Conservation (phyloP, 106 monocot genomes). For the Acanthochlamys bracteata region DNA sequence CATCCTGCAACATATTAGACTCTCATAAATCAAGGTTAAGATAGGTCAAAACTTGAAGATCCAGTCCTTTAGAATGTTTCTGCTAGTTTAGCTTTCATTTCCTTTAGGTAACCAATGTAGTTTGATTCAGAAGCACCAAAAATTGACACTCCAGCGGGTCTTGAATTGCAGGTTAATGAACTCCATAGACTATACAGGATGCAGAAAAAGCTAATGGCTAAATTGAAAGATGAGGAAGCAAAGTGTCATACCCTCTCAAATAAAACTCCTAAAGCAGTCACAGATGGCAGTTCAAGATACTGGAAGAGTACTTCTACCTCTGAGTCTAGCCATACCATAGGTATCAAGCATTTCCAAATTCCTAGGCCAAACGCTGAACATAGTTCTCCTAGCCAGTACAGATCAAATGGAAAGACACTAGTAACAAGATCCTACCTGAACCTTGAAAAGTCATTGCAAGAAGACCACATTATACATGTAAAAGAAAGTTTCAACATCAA, state of each 20-base stretch:
- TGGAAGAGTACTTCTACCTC: slow-evolving; percentile 22
- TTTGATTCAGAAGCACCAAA: neutral
- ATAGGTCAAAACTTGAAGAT: no score
- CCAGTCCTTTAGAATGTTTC: no score
- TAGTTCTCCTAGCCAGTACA: neutral
- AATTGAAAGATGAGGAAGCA: slow-evolving; percentile 10
- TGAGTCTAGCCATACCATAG: slow-evolving; percentile 21
- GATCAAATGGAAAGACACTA: neutral
- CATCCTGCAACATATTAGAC: no score
- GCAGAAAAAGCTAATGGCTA: slow-evolving; percentile 45
- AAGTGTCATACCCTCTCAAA: slow-evolving; percentile 1
- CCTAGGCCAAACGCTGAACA: neutral
- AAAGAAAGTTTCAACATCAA: slow-evolving; percentile 1
- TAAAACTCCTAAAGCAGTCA: neutral
- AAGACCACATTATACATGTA: neutral
- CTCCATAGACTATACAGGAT: slow-evolving; percentile 52
- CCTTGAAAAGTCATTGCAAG: slow-evolving; percentile 4
- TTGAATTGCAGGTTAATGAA: slow-evolving; percentile 34
- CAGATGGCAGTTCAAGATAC: slow-evolving; percentile 14
- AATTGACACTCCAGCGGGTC: neutral
- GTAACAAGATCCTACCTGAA: slow-evolving; percentile 1
- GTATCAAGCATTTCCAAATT: neutral
- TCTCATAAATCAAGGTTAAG: no score
- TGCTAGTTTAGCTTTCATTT: no score
- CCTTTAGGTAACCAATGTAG: no score